A percentile compares a stretch with the other conserved stretches of the same genome.
Evolutionary conservation across 2,329 filamentous ascomycete genomes (phyloP).

Genomic region (Fusarium beomiforme): DNA sequence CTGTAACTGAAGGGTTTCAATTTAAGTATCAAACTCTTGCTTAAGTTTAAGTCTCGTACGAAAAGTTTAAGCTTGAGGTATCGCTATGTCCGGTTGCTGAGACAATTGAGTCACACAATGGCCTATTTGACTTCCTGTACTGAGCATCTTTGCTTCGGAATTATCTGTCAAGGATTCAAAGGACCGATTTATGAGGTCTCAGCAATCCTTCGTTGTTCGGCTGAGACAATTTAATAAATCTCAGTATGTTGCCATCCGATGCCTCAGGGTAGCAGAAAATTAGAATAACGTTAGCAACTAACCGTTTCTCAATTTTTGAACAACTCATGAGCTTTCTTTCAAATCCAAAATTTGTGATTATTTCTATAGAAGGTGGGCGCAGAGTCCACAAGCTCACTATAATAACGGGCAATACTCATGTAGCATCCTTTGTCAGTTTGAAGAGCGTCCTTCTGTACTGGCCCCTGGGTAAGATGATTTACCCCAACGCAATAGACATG

Average conservation of each 20-base stretch:
- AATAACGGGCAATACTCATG: no score
- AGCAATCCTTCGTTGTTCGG: no score
- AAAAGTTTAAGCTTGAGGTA: not conserved
- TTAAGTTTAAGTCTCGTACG: not conserved
- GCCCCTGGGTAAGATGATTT: not conserved
- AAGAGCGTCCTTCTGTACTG: no score
- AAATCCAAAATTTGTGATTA: no score
- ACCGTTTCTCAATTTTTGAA: not conserved
- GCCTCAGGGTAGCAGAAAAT: no score
- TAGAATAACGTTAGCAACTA: not conserved
- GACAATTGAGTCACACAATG: not conserved
- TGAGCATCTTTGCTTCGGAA: not conserved
- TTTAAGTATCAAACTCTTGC: no score
- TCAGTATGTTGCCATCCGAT: no score
- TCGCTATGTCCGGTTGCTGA: not conserved
- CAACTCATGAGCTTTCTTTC: not conserved
- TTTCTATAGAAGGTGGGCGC: no score
- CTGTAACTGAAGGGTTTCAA: not conserved
- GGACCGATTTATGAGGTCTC: not conserved
- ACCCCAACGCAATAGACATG: not conserved
- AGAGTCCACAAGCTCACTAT: not conserved
- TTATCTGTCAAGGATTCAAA: not conserved
- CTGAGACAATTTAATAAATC: not conserved
- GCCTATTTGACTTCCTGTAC: not conserved
- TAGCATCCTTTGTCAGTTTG: no score